Base-by-base conservation (phyloP, 257 asterid genomes). In the Solanum verrucosum region DNA sequence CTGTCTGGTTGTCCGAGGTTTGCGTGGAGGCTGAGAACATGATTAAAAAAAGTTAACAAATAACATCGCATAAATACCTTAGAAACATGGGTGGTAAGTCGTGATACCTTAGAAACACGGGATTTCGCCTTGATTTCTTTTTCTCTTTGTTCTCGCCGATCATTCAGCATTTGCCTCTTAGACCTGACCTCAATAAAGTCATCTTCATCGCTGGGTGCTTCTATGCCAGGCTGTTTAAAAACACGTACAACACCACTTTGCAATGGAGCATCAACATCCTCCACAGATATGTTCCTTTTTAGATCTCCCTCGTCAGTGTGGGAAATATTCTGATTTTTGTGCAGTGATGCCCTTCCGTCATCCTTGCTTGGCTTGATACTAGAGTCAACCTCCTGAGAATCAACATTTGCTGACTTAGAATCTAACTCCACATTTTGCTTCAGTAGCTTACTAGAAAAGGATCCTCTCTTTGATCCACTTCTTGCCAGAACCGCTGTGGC, bases 141-240 rank as follows among this genome's bases (percentile, higher is more conserved):
- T 89, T 95, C 98, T 92, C 96, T 96, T 88, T 95, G 99, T 82
- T 96, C 98, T 68, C 99, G 96, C 21, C 98, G 92, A 91, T 97
- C 98, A 89, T 94, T 95, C 91, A 95, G 92, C 99, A 97, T 95
- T 93, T 97, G 98, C 93, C 98, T 93, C 91, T 97, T 97, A 71
- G 98, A 97, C 88, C 99, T 93, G 88, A 95, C 99, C 89, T 95
- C 94, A 92, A 97, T 97, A 91, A 97, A 97, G 92, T 96, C 99
- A 93, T 97, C 99, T 87, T 95, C 98, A 87, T 96, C 98, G 52
- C 98, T 94, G 60, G 98, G 96, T 86, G 96, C 95, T 92, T 97
- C 99, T 77, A 97, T 97, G 75, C 99, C 98, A 89, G 98, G 92
- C 90, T 97, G 99, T 83, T 92, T 95, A 89, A 91, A 97, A 79